Base-by-base conservation (phyloP, 805 yeast species). In the Kodamaea leandrae region DNA sequence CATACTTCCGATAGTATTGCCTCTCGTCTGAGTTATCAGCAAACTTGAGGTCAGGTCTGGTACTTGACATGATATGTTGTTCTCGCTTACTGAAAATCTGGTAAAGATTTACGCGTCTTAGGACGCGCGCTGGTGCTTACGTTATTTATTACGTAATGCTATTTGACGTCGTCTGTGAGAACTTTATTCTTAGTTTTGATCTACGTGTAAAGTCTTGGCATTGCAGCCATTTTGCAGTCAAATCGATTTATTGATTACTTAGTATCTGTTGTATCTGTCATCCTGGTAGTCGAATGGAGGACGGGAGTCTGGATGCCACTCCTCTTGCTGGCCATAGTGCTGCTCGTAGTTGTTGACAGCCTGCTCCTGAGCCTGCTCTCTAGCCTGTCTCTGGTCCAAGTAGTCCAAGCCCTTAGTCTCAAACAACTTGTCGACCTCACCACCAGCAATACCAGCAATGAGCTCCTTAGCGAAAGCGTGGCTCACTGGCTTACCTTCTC, bases 1-100 rank as follows among this genome's bases (percentile, higher is more conserved):
- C 54, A 50, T 71, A 80, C 54, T 71, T 71, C 18, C 62, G 54
- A 50, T 60, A 68, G 53, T 57, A 69, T 66, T 58, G 69, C 43
- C 74, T 53, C 46, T 70, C 74, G 40, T 69, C 74, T 6, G 58
- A 61, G 35, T 57, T 55, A 43, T 68, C 74, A 6, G 64, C 48
- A 47, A 69, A 69, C 53, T 68, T 68, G 23, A 69, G 58, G 41
- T 64, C 71, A n/a, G 72, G 72, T 33, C 70, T 50, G 6, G 68
- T 63, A 43, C 66, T 58, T 7, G 71, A 65, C 72, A 66, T 66
- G 50, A 34, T 23, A 32, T 14, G 6, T 28, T n/a, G n/a, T n/a
- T n/a, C n/a, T n/a, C n/a, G n/a, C n/a, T n/a, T n/a, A n/a, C n/a
- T n/a, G n/a, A n/a, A n/a, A n/a, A n/a, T n/a, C 13, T 8, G n/a